Percentiles rank a stretch among this genome's conserved stretches.
Conservation (phyloP, 1,284 basidiomycete genomes). For the Cutaneotrichosporon daszewskae region DNA sequence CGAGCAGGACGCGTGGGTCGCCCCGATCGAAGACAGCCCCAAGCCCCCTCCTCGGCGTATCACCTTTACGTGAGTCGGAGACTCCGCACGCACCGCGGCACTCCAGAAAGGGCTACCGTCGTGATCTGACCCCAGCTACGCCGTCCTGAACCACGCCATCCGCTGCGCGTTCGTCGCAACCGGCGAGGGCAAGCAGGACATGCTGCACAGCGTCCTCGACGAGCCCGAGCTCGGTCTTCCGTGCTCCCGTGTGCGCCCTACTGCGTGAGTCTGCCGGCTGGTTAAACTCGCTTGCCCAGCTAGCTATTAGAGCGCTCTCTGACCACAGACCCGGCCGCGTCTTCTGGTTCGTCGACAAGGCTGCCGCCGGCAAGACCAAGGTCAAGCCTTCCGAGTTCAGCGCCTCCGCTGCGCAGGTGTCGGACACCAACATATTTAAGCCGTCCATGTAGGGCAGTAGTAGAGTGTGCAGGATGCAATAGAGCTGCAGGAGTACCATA, state of each 20-base stretch:
- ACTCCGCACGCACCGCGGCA: not conserved
- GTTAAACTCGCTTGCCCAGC: not conserved
- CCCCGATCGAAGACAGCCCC: slow-evolving; percentile 85
- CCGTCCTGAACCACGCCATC: slow-evolving; percentile 86
- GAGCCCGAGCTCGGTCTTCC: slow-evolving; percentile 74
- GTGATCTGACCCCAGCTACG: slow-evolving; percentile 50
- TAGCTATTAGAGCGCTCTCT: not conserved
- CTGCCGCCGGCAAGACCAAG: slow-evolving; percentile 59
- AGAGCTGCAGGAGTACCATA: too few species aligned
- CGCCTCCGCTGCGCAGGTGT: slow-evolving; percentile 1
- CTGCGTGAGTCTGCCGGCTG: slow-evolving; percentile 41
- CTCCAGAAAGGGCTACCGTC: not conserved
- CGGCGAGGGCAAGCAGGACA: slow-evolving; percentile 78
- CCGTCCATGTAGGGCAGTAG: slow-evolving; percentile 4
- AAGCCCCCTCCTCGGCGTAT: slow-evolving; percentile 87
- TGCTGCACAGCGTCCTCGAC: slow-evolving; percentile 70
- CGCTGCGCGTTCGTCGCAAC: slow-evolving; percentile 81
- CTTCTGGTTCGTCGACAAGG: slow-evolving; percentile 86
- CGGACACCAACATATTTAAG: not conserved
- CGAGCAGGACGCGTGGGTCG: slow-evolving; percentile 91
- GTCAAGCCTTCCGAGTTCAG: slow-evolving; percentile 41
- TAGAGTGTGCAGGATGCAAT: too few species aligned
- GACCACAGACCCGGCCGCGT: slow-evolving; percentile 63
- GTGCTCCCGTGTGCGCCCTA: slow-evolving; percentile 72
- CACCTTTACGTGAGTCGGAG: slow-evolving; percentile 52